A percentile compares a stretch with the other conserved stretches of the same genome.
These are phyloP conservation scores for Ampelomyces quisqualis DNA, from an alignment of 2,329 filamentous ascomycete species.

Conservation along the genomic window DNA sequence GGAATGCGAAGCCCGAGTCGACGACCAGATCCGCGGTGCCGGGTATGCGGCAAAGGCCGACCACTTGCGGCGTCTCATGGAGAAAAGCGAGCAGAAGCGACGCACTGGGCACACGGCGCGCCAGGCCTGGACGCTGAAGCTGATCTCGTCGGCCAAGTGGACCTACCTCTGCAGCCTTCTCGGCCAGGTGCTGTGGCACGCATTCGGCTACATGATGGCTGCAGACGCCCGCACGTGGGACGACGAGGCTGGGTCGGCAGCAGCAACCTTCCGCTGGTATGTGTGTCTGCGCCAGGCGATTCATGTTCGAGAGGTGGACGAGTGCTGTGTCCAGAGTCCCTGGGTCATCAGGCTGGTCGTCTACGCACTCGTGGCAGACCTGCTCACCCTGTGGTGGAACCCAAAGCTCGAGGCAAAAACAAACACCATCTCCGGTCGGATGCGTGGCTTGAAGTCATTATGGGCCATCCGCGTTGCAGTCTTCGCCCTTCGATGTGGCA, in stretches of 20 bases:
- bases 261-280: conserved; percentile 10
- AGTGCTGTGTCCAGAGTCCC: conserved; percentile 31
- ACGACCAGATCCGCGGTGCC: conserved; percentile 66
- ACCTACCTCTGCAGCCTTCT: conserved; percentile 45
- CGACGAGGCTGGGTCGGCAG: not conserved
- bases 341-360: conserved; percentile 18
- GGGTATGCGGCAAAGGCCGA: conserved; percentile 85
- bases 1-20: conserved; percentile 73
- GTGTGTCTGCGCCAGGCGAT: conserved; percentile 27
- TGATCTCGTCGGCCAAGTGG: conserved; percentile 49
- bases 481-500: conserved; percentile 56
- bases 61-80: conserved; percentile 72
- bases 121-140: conserved; percentile 48
- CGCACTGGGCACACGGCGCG: conserved; percentile 33
- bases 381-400: conserved; percentile 67
- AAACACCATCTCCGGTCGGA: conserved; percentile 53
- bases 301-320: conserved; percentile 18
- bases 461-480: conserved; percentile 65
- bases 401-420: conserved; percentile 65
- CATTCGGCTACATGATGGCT: conserved; percentile 23
- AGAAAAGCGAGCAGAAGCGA: conserved; percentile 50
- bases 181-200: conserved; percentile 42
- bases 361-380: conserved; percentile 50
- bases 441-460: conserved; percentile 64
- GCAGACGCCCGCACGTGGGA: conserved; percentile 10